Evolutionary conservation across 108 stramenopile species (phyloP), one percentile per base, ranked within the genome.

Genomic region (Pelagomonas calceolata): DNA sequence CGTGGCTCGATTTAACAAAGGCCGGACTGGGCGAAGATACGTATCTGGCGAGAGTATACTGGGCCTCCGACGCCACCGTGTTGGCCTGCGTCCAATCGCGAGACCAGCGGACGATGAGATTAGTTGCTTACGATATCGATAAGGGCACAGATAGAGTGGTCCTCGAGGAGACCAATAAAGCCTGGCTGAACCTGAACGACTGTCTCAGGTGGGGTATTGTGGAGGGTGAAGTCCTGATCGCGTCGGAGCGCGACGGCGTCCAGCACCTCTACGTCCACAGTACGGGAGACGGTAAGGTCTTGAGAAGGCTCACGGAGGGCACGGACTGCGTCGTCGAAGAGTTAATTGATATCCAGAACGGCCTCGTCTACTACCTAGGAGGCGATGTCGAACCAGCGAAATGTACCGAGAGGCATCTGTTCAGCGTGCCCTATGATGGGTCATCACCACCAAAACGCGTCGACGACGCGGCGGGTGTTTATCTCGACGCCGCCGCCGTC

Each of bases 181-280:
- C 85, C 17, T 96, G 95, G 95, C 88, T 96, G 66, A 96, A 96
- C 75, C 85, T 96, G 46, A 87, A 96, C 74, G 86, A 94, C 70
- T 76, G 91, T 64, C 77, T 93, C 29, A 65, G 86, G 30, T 43
- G 39, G 39, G 39, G 39, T 12, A 12, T 43, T 12, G 39, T 12
- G 9, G 39, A 43, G 39, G 39, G 39, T 12, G 39, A 43, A 12
- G 9, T 43, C 9, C 39, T 43, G 9, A 5, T 43, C 39, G 39
- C 39, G 39, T 43, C 39, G 39, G 39, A 43, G 39, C 39, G 39
- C 39, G 39, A 43, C 39, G 39, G 39, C 39, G 39, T 43, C 77
- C 5, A 73, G 73, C 31, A 30, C 33, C 29, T 73, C 73, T 0
- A 65, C 39, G 68, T 10, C 16, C 30, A 36, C 36, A 15, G 34